phyloP scores from a whole-genome alignment of 202 grass and related monocot species.

The Bolboschoenoplectus hybrid region DNA sequence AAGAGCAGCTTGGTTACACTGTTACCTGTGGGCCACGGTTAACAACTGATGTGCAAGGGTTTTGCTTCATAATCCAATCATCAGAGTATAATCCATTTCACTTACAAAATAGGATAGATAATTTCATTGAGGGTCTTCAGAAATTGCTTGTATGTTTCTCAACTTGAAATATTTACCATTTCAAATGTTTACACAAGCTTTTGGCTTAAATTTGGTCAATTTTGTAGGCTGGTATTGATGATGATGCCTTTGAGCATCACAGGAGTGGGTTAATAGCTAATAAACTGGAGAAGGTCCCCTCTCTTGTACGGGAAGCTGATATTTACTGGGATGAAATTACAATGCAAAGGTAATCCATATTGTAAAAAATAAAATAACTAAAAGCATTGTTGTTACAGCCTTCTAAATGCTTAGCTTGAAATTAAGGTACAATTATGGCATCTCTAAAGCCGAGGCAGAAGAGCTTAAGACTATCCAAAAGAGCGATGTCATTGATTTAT shows the following conservation, averaged over 20 bases:
- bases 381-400: background rate
- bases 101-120: constrained; percentile 48
- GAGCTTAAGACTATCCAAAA: constrained; percentile 52
- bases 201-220: background rate
- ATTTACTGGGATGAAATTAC: constrained; percentile 47
- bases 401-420: constrained; percentile 15
- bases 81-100: constrained; percentile 48
- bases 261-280: constrained; percentile 52
- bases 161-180: background rate
- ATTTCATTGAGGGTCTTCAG: constrained; percentile 47
- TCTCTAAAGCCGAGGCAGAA: constrained; percentile 44
- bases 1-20: constrained; percentile 60
- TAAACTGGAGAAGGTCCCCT: constrained; percentile 54
- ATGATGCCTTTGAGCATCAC: constrained; percentile 52
- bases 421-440: constrained; percentile 47
- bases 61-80: constrained; percentile 50
- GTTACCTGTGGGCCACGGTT: constrained; percentile 38
- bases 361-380: constrained; percentile 2
- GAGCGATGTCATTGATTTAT: constrained; percentile 49
- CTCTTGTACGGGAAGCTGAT: constrained; percentile 47
- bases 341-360: constrained; percentile 46
- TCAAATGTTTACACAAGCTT: constrained; percentile 8
- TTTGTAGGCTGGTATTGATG: constrained; percentile 48
- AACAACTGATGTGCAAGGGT: constrained; percentile 48
- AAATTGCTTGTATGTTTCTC: constrained; percentile 50